phyloP scores from a whole-genome alignment of 78 protist genomes.

The Guillardia theta region DNA sequence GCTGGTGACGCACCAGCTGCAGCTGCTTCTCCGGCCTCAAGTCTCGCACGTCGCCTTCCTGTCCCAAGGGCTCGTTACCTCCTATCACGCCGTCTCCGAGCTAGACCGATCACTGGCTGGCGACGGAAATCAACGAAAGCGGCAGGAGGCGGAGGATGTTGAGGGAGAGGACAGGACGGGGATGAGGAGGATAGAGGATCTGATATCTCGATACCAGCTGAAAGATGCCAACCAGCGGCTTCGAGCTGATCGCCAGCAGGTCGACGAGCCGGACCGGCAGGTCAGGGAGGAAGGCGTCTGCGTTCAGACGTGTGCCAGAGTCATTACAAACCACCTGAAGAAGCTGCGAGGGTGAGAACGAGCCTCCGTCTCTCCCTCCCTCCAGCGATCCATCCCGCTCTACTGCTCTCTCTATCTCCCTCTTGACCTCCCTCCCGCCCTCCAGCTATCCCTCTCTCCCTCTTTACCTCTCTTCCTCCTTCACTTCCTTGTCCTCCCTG shows the following conservation, averaged over 20 bases:
- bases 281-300: no score
- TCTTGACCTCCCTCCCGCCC: background rate
- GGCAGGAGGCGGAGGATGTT: no score
- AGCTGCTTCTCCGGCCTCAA: background rate
- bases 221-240: no score
- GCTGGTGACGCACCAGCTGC: constrained; percentile 60
- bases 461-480: background rate
- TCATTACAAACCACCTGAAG: background rate
- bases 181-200: no score
- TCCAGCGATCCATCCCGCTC: background rate
- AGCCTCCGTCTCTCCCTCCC: background rate
- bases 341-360: background rate
- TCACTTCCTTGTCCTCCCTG: background rate
- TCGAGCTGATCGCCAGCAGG: no score
- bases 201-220: no score
- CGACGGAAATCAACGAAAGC: no score
- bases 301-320: no score
- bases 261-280: no score
- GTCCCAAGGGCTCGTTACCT: background rate
- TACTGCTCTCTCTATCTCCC: background rate
- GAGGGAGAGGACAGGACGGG: no score
- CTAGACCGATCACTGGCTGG: no score
- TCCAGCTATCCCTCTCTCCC: background rate
- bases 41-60: background rate
- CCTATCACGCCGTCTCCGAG: no score